Evolutionary conservation across 139 green algal genomes (phyloP).

Genomic region (Diplosphaera chodatii): DNA sequence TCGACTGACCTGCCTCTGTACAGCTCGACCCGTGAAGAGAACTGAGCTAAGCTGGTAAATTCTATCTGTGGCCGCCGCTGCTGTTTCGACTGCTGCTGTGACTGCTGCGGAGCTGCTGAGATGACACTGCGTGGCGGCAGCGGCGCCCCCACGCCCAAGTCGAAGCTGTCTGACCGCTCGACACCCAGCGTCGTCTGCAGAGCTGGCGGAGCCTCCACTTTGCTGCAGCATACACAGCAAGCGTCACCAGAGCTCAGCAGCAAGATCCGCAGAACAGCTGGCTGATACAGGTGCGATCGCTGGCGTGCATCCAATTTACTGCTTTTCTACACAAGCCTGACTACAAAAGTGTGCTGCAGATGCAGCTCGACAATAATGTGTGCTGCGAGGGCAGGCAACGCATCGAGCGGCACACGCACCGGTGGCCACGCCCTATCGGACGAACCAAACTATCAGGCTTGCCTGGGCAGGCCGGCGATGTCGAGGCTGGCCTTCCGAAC

Average conservation of each 20-base stretch:
- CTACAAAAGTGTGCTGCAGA: no score
- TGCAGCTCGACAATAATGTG: no score
- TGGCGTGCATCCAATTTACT: no score
- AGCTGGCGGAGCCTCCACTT: no score
- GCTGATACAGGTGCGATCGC: no score
- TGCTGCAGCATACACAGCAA: background rate
- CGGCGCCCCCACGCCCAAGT: background rate
- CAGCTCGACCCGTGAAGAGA: slow-evolving; percentile 46
- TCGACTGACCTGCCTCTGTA: slow-evolving; percentile 61
- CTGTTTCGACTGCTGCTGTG: background rate
- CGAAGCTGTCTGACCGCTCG: background rate
- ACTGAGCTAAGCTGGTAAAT: slow-evolving; percentile 42
- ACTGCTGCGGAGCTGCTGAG: background rate
- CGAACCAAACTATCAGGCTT: background rate
- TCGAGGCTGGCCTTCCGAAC: background rate
- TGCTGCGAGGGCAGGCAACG: no score
- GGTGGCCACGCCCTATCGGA: background rate
- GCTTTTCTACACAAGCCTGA: no score
- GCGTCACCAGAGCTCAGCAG: no score
- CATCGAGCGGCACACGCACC: no score
- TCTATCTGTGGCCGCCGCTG: background rate
- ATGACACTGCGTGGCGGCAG: no score
- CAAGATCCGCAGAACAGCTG: no score
- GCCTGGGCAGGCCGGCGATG: background rate
- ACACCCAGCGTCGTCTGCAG: background rate